Percentiles rank a stretch among this genome's conserved stretches.
These are phyloP conservation scores for Acer negundo DNA, from an alignment of 345 rosid genomes.

Conservation along the genomic window DNA sequence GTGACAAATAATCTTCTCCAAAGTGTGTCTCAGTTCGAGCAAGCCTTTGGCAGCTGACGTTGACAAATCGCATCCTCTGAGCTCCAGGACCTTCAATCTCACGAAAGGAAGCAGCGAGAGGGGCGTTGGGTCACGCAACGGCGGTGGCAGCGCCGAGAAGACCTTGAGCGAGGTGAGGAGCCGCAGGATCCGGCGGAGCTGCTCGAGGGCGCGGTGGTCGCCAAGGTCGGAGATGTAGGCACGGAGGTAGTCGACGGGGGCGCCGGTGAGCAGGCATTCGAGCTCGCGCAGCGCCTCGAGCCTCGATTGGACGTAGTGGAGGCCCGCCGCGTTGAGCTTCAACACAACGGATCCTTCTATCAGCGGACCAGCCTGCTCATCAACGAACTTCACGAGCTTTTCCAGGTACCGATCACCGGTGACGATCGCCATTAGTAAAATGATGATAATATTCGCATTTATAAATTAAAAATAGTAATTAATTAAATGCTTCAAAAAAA, in stretches of 20 bases:
- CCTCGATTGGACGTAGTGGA: constrained; percentile 89
- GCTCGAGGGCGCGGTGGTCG: constrained; percentile 93
- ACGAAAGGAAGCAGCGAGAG: constrained; percentile 80
- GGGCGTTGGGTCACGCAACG: constrained; percentile 89
- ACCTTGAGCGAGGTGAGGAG: constrained; percentile 82
- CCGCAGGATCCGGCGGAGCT: constrained; percentile 84
- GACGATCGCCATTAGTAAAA: constrained; percentile 72
- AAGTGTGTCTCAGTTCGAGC: constrained; percentile 79
- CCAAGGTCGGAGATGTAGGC: constrained; percentile 98
- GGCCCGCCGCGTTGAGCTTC: constrained; percentile 93
- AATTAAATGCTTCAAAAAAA: neutral
- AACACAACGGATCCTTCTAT: constrained; percentile 69
- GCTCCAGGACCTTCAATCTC: constrained; percentile 74
- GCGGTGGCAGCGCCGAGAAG: constrained; percentile 74
- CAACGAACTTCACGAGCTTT: constrained; percentile 76
- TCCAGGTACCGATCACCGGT: constrained; percentile 96
- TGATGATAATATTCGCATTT: neutral
- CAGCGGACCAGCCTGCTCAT: constrained; percentile 66
- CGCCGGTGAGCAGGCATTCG: constrained; percentile 78
- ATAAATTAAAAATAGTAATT: neutral
- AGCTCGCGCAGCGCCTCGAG: constrained; percentile 89
- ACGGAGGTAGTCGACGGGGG: constrained; percentile 96
- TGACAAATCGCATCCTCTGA: constrained; percentile 91
- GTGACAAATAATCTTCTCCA: constrained; percentile 92
- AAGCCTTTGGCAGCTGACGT: constrained; percentile 89